Percentiles rank a stretch among this genome's conserved stretches.
phyloP scores from a whole-genome alignment of 2,329 filamentous ascomycete genomes.

The Cladobotryum mycophilum region DNA sequence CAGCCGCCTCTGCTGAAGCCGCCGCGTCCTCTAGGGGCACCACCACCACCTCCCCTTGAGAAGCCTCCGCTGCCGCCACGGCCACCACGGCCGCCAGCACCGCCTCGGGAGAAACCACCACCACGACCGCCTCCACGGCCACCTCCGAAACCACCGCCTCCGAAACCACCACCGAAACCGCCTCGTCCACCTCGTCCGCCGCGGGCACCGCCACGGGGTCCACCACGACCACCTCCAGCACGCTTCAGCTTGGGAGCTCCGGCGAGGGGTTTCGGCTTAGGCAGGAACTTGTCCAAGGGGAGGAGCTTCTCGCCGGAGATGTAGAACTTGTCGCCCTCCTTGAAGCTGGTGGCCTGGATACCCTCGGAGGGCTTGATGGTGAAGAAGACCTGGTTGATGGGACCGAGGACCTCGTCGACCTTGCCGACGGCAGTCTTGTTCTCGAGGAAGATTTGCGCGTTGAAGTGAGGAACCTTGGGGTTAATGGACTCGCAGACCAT shows the following conservation, averaged over 20 bases:
- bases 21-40: slow-evolving; percentile 18
- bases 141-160: slow-evolving; percentile 26
- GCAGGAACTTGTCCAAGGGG: slow-evolving; percentile 91
- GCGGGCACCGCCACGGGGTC: slow-evolving; percentile 27
- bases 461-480: slow-evolving; percentile 96
- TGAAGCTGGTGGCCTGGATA: slow-evolving; percentile 91
- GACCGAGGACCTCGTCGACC: slow-evolving; percentile 95
- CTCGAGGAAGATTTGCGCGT: slow-evolving; percentile 96
- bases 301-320: slow-evolving; percentile 92
- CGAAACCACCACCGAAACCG: slow-evolving; percentile 29
- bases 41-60: slow-evolving; percentile 13
- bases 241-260: slow-evolving; percentile 59
- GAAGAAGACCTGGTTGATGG: slow-evolving; percentile 97
- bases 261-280: slow-evolving; percentile 74
- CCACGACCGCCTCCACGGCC: slow-evolving; percentile 29
- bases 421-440: slow-evolving; percentile 97
- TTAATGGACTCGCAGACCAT: slow-evolving; percentile 96
- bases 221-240: slow-evolving; percentile 40
- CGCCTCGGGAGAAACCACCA: slow-evolving; percentile 27
- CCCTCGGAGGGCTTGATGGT: slow-evolving; percentile 96
- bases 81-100: slow-evolving; percentile 17
- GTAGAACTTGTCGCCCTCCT: slow-evolving; percentile 94
- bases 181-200: slow-evolving; percentile 30
- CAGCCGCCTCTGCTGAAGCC: slow-evolving; percentile 25
- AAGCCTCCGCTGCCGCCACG: slow-evolving; percentile 17